Conservation (phyloP, 768 basidiomycete species). For the Kwoniella dejecticola region DNA sequence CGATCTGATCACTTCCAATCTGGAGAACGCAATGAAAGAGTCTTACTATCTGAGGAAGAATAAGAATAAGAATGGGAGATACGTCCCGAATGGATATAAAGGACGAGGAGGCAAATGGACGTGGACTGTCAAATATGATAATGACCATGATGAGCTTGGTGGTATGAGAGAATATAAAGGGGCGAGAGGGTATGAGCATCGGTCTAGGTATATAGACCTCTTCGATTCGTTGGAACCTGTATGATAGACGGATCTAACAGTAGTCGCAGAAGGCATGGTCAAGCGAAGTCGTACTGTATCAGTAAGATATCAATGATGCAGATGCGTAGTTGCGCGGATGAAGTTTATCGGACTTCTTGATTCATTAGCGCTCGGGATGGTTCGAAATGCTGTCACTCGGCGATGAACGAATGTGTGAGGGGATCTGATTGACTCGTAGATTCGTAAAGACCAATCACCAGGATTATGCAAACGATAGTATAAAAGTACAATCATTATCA, state of each 20-base stretch:
- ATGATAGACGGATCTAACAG: neutral
- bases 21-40: constrained; percentile 2
- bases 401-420: too few species aligned
- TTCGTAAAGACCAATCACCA: neutral
- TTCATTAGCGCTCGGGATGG: too few species aligned
- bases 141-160: constrained; percentile 21
- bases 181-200: constrained; percentile 38
- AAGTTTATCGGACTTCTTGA: too few species aligned
- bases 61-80: constrained; percentile 17
- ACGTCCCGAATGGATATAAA: constrained; percentile 32
- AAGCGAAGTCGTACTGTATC: neutral
- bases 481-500: constrained; percentile 1
- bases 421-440: too few species aligned
- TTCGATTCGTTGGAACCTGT: constrained; percentile 27
- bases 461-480: constrained; percentile 1
- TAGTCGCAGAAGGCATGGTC: neutral
- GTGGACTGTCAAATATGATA: constrained; percentile 39
- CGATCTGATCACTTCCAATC: constrained; percentile 24
- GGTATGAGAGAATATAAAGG: neutral
- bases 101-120: constrained; percentile 43
- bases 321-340: too few species aligned
- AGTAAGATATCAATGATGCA: too few species aligned
- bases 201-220: constrained; percentile 25
- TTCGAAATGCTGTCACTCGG: too few species aligned
- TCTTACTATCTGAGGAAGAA: neutral